phyloP scores from a whole-genome alignment of 2,329 filamentous ascomycete genomes.

The Colletotrichum caudatum region DNA sequence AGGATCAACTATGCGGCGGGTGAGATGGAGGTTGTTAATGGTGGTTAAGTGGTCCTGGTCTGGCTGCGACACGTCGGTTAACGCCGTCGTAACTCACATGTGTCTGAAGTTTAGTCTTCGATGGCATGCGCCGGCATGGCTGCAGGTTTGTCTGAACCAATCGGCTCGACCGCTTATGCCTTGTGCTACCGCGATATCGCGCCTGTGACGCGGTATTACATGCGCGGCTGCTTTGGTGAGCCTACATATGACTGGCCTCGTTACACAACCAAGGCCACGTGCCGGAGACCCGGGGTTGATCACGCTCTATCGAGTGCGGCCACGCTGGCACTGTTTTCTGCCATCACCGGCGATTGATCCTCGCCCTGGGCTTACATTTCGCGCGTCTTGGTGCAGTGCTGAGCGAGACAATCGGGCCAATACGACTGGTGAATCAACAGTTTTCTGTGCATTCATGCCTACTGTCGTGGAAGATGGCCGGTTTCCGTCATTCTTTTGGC shows the following conservation, averaged over 20 bases:
- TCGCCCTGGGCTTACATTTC: too few species aligned
- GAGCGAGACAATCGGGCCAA: neutral
- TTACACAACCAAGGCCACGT: neutral
- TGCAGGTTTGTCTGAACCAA: neutral
- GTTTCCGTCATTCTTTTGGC: neutral
- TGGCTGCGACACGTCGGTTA: neutral
- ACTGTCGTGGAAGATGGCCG: neutral
- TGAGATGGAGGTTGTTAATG: neutral
- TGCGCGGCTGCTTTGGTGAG: conserved; percentile 2
- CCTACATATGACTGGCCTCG: neutral
- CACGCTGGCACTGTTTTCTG: neutral
- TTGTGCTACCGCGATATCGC: neutral
- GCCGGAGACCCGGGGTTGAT: neutral
- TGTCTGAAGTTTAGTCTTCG: neutral
- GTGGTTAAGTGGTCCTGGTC: neutral
- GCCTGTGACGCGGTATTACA: neutral
- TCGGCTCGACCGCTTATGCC: neutral
- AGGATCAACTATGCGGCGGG: neutral
- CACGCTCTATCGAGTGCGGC: neutral
- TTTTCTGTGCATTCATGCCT: neutral
- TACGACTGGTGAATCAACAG: neutral
- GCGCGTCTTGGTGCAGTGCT: too few species aligned
- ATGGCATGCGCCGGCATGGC: neutral
- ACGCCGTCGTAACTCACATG: neutral
- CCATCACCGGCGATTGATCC: neutral